Conservation (phyloP, 2,329 filamentous ascomycete species). For the Aspergillus sp. region DNA sequence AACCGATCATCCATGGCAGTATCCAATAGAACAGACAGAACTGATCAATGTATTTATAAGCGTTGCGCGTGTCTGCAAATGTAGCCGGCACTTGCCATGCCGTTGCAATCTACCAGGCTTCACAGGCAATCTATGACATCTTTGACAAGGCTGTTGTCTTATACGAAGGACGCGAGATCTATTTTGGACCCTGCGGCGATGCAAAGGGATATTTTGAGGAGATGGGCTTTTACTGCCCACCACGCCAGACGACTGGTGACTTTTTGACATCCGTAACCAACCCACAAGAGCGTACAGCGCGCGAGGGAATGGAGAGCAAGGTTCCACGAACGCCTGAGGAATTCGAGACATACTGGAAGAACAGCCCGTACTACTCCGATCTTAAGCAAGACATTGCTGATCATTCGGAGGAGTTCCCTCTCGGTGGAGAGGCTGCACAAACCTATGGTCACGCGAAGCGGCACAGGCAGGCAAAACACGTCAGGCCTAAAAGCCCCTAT, state of each 20-base stretch:
- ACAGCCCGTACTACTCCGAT: constrained; percentile 31
- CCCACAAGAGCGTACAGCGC: constrained; percentile 57
- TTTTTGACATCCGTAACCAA: constrained; percentile 71
- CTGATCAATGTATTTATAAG: constrained; percentile 13
- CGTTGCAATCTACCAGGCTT: constrained; percentile 60
- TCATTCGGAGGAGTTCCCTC: constrained; percentile 33
- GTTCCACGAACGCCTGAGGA: constrained; percentile 68
- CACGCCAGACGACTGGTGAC: constrained; percentile 66
- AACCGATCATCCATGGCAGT: no score
- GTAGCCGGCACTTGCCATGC: constrained; percentile 51
- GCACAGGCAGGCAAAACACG: constrained; percentile 38
- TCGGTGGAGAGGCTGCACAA: constrained; percentile 31
- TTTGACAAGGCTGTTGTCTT: constrained; percentile 76
- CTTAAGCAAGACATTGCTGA: constrained; percentile 37
- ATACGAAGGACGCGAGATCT: constrained; percentile 77
- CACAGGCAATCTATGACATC: constrained; percentile 54
- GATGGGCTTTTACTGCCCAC: constrained; percentile 67
- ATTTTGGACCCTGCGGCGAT: constrained; percentile 62
- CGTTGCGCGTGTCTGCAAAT: constrained; percentile 52
- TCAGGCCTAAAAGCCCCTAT: constrained; percentile 57
- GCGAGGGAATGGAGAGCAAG: constrained; percentile 58
- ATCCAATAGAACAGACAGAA: no score
- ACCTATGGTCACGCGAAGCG: constrained; percentile 33
- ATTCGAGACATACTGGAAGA: constrained; percentile 56
- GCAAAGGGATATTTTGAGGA: constrained; percentile 67